Evolutionary conservation across 78 protist species (phyloP).

Genomic region (Cavenderia fasciculata): DNA sequence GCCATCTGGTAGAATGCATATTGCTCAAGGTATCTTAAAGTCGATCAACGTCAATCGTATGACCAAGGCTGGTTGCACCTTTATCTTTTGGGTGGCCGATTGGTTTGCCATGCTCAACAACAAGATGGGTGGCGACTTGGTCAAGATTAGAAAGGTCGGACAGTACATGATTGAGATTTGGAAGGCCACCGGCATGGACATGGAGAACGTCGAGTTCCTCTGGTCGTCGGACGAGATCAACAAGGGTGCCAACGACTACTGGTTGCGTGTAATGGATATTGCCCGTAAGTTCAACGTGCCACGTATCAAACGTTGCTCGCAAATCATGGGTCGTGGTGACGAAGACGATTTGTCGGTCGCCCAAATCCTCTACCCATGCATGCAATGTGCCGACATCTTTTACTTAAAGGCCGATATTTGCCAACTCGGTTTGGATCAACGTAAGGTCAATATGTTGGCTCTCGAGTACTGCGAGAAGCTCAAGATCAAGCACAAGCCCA

Average conservation of each 20-base stretch:
- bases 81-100: constrained; percentile 99
- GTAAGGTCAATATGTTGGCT: constrained; percentile 99
- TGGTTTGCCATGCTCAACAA: constrained; percentile 99
- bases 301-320: constrained; percentile 94
- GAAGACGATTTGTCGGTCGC: constrained; percentile 92
- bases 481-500: constrained; percentile 92
- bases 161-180: constrained; percentile 96
- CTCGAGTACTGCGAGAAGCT: constrained; percentile 95
- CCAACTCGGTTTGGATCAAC: constrained; percentile 99
- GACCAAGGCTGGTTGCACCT: constrained; percentile 93
- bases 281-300: constrained; percentile 86
- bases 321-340: constrained; percentile 97
- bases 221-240: constrained; percentile 97
- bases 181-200: constrained; percentile 98
- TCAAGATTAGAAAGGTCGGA: constrained; percentile 93
- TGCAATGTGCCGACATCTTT: constrained; percentile 99
- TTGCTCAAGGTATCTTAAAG: constrained; percentile 98
- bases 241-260: constrained; percentile 92
- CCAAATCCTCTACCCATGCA: constrained; percentile 95
- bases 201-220: constrained; percentile 91
- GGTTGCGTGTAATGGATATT: constrained; percentile 96
- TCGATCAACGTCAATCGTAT: constrained; percentile 98
- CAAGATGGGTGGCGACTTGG: constrained; percentile 98
- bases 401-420: constrained; percentile 97
- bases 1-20: constrained; percentile 99